Percentiles rank a stretch among this genome's conserved stretches.
Conservation (phyloP, 106 monocot species). For the Dendrobium huoshanense region DNA sequence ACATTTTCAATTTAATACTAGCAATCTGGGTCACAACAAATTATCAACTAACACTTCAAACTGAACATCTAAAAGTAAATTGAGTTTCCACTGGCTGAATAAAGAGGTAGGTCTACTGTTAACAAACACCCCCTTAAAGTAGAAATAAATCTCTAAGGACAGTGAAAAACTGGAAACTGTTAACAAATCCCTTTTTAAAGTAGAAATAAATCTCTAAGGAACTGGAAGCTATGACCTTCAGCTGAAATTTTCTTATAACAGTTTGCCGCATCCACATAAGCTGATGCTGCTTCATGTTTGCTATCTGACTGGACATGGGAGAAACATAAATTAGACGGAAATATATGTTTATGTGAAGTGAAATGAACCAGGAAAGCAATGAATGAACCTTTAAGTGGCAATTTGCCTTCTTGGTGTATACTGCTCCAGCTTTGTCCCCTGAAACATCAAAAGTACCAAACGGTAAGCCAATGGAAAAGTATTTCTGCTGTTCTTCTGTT, state of each 20-base stretch:
- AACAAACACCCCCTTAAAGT: too few species aligned
- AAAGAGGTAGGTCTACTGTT: too few species aligned
- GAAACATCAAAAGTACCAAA: conserved; percentile 2
- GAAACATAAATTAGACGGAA: background rate
- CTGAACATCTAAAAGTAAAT: too few species aligned
- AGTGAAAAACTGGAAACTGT: too few species aligned
- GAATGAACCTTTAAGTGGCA: conserved; percentile 50
- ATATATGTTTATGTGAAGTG: background rate
- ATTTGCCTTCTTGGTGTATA: conserved; percentile 55
- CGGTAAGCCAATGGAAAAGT: too few species aligned
- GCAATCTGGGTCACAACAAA: too few species aligned
- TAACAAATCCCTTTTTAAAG: too few species aligned
- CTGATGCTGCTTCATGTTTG: conserved; percentile 66
- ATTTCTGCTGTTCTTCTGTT: too few species aligned
- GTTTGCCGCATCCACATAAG: conserved; percentile 66
- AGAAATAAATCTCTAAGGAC: too few species aligned
- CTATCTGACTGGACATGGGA: conserved; percentile 41
- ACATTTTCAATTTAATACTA: too few species aligned
- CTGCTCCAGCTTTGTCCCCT: conserved; percentile 56
- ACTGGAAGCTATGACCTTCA: conserved; percentile 23
- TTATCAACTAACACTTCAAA: too few species aligned
- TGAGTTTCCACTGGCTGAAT: too few species aligned
- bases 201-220: background rate
- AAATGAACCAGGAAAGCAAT: conserved; percentile 1
- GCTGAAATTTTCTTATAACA: conserved; percentile 60